Evolutionary conservation across 1,139 yeast species (phyloP).

Genomic region (Yamadazyma dushanensis): DNA sequence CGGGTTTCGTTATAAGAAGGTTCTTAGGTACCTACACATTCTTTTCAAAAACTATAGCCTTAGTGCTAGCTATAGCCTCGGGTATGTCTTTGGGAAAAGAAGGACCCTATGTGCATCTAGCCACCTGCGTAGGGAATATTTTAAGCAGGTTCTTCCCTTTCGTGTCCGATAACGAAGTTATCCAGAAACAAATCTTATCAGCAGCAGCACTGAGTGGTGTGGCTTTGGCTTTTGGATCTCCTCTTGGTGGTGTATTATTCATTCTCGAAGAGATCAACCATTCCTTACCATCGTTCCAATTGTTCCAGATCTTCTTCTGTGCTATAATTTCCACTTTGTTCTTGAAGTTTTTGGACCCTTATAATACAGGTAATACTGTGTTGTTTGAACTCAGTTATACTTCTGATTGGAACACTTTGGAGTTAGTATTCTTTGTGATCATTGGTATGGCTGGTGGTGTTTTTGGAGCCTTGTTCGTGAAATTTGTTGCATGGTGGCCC

Average conservation of each 20-base stretch:
- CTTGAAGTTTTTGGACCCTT: constrained; percentile 57
- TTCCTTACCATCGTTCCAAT: constrained; percentile 56
- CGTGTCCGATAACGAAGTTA: constrained; percentile 51
- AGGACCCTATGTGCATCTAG: constrained; percentile 72
- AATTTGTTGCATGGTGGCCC: constrained; percentile 54
- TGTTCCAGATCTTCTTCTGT: constrained; percentile 61
- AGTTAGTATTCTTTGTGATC: constrained; percentile 46
- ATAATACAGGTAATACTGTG: constrained; percentile 64
- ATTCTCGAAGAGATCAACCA: constrained; percentile 66
- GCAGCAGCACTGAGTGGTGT: constrained; percentile 73
- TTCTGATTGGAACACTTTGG: constrained; percentile 56
- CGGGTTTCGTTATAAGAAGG: constrained; percentile 56
- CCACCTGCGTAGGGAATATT: constrained; percentile 66
- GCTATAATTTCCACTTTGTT: constrained; percentile 60
- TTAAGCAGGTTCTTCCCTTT: constrained; percentile 51
- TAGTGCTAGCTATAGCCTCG: constrained; percentile 62
- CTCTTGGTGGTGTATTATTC: constrained; percentile 67
- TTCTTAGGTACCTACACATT: constrained; percentile 59
- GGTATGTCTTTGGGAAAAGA: constrained; percentile 70
- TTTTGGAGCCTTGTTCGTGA: constrained; percentile 56
- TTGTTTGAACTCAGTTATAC: constrained; percentile 55
- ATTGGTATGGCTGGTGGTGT: constrained; percentile 60
- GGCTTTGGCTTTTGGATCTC: constrained; percentile 70
- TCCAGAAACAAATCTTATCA: constrained; percentile 57
- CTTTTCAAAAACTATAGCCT: constrained; percentile 49